Evolutionary conservation across 2,329 filamentous ascomycete species (phyloP).

Genomic region (Alternaria longipes): DNA sequence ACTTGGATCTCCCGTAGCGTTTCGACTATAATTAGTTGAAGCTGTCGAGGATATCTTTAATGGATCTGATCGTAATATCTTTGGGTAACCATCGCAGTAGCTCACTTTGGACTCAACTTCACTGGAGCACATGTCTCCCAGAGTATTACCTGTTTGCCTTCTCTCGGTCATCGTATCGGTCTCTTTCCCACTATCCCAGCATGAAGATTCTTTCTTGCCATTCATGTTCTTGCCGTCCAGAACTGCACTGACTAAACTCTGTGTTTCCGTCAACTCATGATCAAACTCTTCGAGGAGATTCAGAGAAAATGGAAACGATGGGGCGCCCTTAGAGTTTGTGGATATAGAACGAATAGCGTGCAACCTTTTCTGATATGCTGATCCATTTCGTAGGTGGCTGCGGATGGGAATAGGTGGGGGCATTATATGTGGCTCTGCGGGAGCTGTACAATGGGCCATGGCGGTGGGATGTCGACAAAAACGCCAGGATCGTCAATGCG

Average conservation of each 20-base stretch:
- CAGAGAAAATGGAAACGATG: slow-evolving; percentile 1
- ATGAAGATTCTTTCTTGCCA: background rate
- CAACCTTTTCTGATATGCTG: slow-evolving; percentile 1
- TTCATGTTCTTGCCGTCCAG: background rate
- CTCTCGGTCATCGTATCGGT: background rate
- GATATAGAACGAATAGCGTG: background rate
- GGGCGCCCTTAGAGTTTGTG: background rate
- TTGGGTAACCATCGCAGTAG: background rate
- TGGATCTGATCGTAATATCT: background rate
- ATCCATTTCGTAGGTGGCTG: slow-evolving; percentile 7
- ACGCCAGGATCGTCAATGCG: background rate
- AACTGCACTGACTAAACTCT: slow-evolving; percentile 1
- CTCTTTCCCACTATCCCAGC: background rate
- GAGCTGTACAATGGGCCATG: slow-evolving; percentile 6
- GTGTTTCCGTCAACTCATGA: slow-evolving; percentile 6
- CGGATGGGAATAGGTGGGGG: slow-evolving; percentile 17
- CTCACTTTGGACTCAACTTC: background rate
- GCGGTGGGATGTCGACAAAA: background rate
- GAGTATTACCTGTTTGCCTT: background rate
- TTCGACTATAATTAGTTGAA: background rate
- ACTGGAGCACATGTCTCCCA: background rate
- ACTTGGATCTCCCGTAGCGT: background rate
- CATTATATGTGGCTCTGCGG: slow-evolving; percentile 2
- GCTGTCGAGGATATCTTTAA: background rate
- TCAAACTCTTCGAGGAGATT: slow-evolving; percentile 6